Evolutionary conservation across 31 red algal species (phyloP).

Genomic region (Porphyra umbilicalis): DNA sequence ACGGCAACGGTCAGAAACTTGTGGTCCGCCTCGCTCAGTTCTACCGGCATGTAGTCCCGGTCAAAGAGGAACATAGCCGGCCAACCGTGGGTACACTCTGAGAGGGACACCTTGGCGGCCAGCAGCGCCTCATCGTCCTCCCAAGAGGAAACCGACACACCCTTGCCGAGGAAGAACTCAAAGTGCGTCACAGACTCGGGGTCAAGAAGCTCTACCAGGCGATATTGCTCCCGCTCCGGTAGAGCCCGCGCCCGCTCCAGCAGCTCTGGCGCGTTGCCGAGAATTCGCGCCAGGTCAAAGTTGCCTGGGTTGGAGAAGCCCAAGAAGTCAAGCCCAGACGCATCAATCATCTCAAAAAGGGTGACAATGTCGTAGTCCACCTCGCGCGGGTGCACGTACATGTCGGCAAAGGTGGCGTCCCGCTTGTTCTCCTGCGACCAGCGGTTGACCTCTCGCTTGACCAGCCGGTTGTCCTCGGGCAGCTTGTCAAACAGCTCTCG

Average conservation of each 20-base stretch:
- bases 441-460: constrained; percentile 48
- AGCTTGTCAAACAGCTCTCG: constrained; percentile 64
- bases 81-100: constrained; percentile 66
- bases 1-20: constrained; percentile 27
- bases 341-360: constrained; percentile 63
- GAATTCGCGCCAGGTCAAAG: constrained; percentile 64
- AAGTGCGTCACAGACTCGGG: constrained; percentile 90
- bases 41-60: constrained; percentile 80
- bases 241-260: constrained; percentile 26
- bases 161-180: constrained; percentile 79
- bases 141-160: constrained; percentile 29
- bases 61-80: constrained; percentile 77
- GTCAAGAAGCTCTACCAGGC: constrained; percentile 73
- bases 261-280: constrained; percentile 51
- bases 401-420: constrained; percentile 97
- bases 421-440: constrained; percentile 87
- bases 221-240: constrained; percentile 39
- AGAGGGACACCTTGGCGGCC: constrained; percentile 36
- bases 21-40: constrained; percentile 34
- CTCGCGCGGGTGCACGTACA: constrained; percentile 97
- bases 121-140: constrained; percentile 24
- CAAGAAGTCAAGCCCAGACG: constrained; percentile 58
- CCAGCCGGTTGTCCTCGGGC: constrained; percentile 77
- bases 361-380: constrained; percentile 66
- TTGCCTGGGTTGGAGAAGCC: constrained; percentile 81